Conservation (phyloP, 148 eudicot species). For the Spergularia marina region DNA sequence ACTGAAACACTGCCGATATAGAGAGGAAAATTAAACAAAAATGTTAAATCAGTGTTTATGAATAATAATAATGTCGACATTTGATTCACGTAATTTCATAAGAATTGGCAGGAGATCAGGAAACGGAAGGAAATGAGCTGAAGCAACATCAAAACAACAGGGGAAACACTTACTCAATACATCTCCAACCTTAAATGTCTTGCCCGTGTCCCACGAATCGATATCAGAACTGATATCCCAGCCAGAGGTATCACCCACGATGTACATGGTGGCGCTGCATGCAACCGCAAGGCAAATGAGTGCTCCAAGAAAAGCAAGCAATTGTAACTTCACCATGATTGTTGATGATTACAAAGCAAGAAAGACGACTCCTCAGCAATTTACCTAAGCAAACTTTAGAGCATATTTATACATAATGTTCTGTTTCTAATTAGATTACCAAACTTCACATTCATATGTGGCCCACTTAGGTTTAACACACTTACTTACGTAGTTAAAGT, state of each 20-base stretch:
- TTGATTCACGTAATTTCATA: not conserved
- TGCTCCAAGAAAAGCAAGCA: conserved; percentile 27
- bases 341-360: not conserved
- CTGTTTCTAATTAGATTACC: conserved; percentile 30
- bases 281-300: conserved; percentile 33
- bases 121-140: not conserved
- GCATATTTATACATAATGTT: conserved; percentile 17
- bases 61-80: not conserved
- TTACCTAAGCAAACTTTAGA: not conserved
- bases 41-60: not conserved
- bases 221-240: conserved; percentile 93
- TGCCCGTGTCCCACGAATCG: conserved; percentile 59
- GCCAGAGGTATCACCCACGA: conserved; percentile 69
- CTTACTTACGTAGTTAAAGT: not conserved
- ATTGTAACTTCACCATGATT: conserved; percentile 16
- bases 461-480: not conserved
- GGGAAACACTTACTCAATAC: conserved; percentile 55
- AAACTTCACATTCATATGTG: conserved; percentile 24
- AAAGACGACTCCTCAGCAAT: conserved; percentile 2
- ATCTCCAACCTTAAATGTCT: conserved; percentile 69
- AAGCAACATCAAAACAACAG: not conserved
- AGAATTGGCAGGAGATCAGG: not conserved
- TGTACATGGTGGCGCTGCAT: conserved; percentile 57
- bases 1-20: conserved; percentile 59
- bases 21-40: not conserved